Evolutionary conservation across 2,329 filamentous ascomycete species (phyloP).

Genomic region (Aspergillus persii): DNA sequence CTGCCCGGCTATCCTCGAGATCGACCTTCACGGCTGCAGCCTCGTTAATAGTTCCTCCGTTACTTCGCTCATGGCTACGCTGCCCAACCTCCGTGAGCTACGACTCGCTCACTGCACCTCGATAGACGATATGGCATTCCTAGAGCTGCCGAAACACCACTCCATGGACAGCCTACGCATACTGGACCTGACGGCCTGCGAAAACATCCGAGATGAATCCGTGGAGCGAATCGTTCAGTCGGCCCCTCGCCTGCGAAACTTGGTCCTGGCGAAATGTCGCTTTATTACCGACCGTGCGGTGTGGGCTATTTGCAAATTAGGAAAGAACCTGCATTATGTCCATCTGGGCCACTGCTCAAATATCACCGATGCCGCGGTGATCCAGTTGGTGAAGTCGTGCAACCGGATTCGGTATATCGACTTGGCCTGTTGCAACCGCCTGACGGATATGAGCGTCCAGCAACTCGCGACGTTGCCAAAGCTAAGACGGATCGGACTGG

Average conservation of each 20-base stretch:
- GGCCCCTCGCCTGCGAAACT: slow-evolving; percentile 83
- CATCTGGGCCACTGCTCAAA: slow-evolving; percentile 91
- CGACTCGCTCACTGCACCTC: slow-evolving; percentile 81
- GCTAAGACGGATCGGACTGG: slow-evolving; percentile 87
- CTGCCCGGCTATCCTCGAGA: slow-evolving; percentile 91
- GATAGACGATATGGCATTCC: slow-evolving; percentile 84
- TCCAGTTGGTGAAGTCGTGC: slow-evolving; percentile 77
- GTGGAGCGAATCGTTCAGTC: slow-evolving; percentile 84
- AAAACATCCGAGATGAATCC: slow-evolving; percentile 77
- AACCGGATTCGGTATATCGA: slow-evolving; percentile 97
- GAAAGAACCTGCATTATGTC: slow-evolving; percentile 95
- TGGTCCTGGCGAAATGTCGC: slow-evolving; percentile 91
- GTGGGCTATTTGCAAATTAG: slow-evolving; percentile 78
- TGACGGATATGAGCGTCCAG: slow-evolving; percentile 84
- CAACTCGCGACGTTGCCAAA: slow-evolving; percentile 86
- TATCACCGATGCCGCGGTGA: slow-evolving; percentile 86
- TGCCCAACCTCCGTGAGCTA: slow-evolving; percentile 83
- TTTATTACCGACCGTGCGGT: slow-evolving; percentile 89
- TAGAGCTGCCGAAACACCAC: slow-evolving; percentile 66
- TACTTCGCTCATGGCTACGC: slow-evolving; percentile 73
- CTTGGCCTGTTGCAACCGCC: slow-evolving; percentile 84
- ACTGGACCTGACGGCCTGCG: slow-evolving; percentile 87
- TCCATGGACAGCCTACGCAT: slow-evolving; percentile 87
- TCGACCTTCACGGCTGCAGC: slow-evolving; percentile 85
- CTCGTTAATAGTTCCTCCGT: slow-evolving; percentile 80